phyloP scores from a whole-genome alignment of 352 stramenopile genomes.

The Globisporangium radiosum region DNA sequence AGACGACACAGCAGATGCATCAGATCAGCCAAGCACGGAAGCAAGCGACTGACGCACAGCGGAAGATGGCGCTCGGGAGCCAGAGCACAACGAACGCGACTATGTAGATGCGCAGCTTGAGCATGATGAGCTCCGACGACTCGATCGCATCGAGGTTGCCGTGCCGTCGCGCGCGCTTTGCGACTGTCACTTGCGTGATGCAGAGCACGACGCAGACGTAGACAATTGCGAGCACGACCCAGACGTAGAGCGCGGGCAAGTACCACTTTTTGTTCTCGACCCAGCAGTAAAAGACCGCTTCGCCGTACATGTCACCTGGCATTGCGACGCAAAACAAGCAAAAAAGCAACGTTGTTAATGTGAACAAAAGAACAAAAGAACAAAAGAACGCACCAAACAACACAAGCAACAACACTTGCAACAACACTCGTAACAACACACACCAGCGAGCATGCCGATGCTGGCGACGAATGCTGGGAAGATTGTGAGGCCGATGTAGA shows the following conservation, averaged over 20 bases:
- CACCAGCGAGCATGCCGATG: slow-evolving; percentile 29
- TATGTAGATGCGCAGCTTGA: slow-evolving; percentile 67
- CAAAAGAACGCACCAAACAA: not conserved
- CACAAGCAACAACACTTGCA: not conserved
- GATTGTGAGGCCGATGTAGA: slow-evolving; percentile 47
- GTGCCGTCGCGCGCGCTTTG: slow-evolving; percentile 24
- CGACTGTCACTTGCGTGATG: slow-evolving; percentile 52
- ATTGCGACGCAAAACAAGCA: not conserved
- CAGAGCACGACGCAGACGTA: slow-evolving; percentile 67
- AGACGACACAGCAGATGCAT: too few relatives aligned
- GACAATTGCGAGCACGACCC: slow-evolving; percentile 50
- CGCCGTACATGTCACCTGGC: slow-evolving; percentile 17
- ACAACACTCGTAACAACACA: not conserved
- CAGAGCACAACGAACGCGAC: slow-evolving; percentile 63
- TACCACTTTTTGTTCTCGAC: slow-evolving; percentile 37
- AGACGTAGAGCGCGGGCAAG: slow-evolving; percentile 58
- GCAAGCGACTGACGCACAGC: slow-evolving; percentile 24
- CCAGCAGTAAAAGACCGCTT: slow-evolving; percentile 80
- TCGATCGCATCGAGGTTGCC: slow-evolving; percentile 60
- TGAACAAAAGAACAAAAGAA: not conserved
- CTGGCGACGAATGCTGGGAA: slow-evolving; percentile 33
- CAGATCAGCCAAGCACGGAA: too few relatives aligned
- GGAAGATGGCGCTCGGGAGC: slow-evolving; percentile 53
- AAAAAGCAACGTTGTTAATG: not conserved
- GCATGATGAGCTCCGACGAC: slow-evolving; percentile 53